phyloP scores from a whole-genome alignment of 1,284 basidiomycete species.

The Ganoderma meredithae region DNA sequence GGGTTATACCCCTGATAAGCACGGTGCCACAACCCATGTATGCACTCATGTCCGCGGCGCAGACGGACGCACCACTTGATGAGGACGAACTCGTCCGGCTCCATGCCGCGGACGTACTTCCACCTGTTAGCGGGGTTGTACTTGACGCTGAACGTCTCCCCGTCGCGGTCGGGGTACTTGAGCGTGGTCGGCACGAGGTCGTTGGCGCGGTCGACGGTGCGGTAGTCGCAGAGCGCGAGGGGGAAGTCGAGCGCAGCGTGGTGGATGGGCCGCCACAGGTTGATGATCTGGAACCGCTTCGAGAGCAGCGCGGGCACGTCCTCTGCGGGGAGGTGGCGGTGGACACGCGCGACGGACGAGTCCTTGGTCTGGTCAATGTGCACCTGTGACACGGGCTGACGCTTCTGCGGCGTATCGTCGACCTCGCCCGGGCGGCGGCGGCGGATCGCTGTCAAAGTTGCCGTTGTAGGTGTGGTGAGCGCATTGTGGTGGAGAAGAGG shows the following conservation, averaged over 20 bases:
- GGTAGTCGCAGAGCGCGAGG: conserved; percentile 67
- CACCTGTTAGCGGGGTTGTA: conserved; percentile 63
- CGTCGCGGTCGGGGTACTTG: conserved; percentile 59
- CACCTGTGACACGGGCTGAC: conserved; percentile 56
- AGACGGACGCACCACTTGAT: conserved; percentile 67
- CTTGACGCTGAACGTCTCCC: conserved; percentile 64
- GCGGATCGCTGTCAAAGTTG: conserved; percentile 49
- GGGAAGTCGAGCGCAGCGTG: conserved; percentile 64
- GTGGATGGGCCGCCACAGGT: conserved; percentile 74
- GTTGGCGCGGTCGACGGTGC: conserved; percentile 54
- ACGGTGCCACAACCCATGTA: background rate
- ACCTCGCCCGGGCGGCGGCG: conserved; percentile 49
- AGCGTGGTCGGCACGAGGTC: conserved; percentile 61
- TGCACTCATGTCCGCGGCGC: background rate
- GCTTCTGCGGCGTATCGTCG: conserved; percentile 50
- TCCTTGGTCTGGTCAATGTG: conserved; percentile 63
- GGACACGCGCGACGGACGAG: conserved; percentile 56
- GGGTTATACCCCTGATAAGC: conserved; percentile 3
- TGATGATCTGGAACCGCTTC: conserved; percentile 71
- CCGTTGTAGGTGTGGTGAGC: background rate
- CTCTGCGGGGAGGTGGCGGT: conserved; percentile 56
- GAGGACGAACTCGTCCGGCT: conserved; percentile 66
- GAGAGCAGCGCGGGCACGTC: conserved; percentile 54
- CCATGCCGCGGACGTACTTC: conserved; percentile 71
- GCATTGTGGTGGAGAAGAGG: background rate